Conservation (phyloP, 441 rosid genomes). For the Manihot esculenta region DNA sequence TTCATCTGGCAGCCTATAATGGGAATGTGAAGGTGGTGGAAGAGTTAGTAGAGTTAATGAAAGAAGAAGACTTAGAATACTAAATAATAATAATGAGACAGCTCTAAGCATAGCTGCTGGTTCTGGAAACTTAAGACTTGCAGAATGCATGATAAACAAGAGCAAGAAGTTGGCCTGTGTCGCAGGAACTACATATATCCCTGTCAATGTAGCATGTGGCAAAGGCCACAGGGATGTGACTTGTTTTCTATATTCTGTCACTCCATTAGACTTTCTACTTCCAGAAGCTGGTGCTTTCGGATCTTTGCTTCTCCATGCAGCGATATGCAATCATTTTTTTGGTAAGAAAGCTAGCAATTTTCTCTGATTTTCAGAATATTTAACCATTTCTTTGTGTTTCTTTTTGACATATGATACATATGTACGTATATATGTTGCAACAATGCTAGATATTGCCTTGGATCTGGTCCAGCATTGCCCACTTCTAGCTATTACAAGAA, state of each 20-base stretch:
- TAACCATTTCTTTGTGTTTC: no score
- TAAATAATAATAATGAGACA: background rate
- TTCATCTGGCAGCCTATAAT: background rate
- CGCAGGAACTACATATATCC: background rate
- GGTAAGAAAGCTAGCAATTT: background rate
- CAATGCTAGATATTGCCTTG: no score
- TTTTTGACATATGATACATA: no score
- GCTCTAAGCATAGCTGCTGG: background rate
- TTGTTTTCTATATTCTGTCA: background rate
- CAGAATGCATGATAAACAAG: no score
- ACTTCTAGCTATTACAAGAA: background rate
- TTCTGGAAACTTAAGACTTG: background rate
- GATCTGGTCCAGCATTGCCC: background rate
- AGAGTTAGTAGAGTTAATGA: background rate
- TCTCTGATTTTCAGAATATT: no score
- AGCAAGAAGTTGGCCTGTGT: background rate
- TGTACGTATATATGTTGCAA: background rate
- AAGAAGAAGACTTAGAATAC: background rate
- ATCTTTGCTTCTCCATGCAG: background rate
- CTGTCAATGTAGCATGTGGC: background rate
- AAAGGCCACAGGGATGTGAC: background rate
- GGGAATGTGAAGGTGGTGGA: constrained; percentile 1
- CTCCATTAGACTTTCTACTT: no score
- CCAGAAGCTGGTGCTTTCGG: background rate
- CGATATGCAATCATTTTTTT: background rate